These are phyloP conservation scores for Vanrija sp. DNA, from an alignment of 1,284 basidiomycete species.

Conservation along the genomic window DNA sequence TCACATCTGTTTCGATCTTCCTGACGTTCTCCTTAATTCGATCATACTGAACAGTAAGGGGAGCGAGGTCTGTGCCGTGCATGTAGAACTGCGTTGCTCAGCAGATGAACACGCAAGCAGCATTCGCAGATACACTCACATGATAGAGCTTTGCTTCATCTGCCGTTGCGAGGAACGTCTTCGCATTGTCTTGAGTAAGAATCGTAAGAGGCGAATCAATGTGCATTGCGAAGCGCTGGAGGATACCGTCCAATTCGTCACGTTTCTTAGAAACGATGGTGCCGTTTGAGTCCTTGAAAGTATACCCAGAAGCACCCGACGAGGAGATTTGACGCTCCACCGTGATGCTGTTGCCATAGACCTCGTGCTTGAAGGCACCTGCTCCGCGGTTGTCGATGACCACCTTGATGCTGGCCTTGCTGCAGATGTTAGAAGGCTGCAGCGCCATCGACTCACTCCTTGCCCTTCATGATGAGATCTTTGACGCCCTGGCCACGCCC, in stretches of 20 bases:
- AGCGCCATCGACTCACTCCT: slow-evolving; percentile 56
- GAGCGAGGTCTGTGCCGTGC: slow-evolving; percentile 83
- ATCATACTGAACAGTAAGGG: slow-evolving; percentile 83
- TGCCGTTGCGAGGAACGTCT: slow-evolving; percentile 83
- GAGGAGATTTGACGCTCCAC: slow-evolving; percentile 78
- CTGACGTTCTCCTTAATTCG: slow-evolving; percentile 55
- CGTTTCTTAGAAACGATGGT: slow-evolving; percentile 71
- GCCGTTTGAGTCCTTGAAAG: slow-evolving; percentile 70
- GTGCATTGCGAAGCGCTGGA: slow-evolving; percentile 86
- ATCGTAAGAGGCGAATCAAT: slow-evolving; percentile 97
- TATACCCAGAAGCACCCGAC: slow-evolving; percentile 73
- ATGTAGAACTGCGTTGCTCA: slow-evolving; percentile 74
- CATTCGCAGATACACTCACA: slow-evolving; percentile 50
- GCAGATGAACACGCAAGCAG: background rate
- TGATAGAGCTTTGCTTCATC: slow-evolving; percentile 85
- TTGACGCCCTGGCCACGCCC: slow-evolving; percentile 83
- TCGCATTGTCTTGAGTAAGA: slow-evolving; percentile 77
- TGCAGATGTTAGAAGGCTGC: slow-evolving; percentile 31
- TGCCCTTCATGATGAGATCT: slow-evolving; percentile 82
- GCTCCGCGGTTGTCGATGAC: slow-evolving; percentile 85
- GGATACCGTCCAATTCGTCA: slow-evolving; percentile 79
- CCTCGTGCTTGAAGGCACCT: slow-evolving; percentile 77
- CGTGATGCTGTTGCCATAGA: slow-evolving; percentile 78
- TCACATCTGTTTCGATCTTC: slow-evolving; percentile 22
- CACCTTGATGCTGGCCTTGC: slow-evolving; percentile 66